Evolutionary conservation across 1,284 basidiomycete species (phyloP).

Genomic region (Coniophora puteana): DNA sequence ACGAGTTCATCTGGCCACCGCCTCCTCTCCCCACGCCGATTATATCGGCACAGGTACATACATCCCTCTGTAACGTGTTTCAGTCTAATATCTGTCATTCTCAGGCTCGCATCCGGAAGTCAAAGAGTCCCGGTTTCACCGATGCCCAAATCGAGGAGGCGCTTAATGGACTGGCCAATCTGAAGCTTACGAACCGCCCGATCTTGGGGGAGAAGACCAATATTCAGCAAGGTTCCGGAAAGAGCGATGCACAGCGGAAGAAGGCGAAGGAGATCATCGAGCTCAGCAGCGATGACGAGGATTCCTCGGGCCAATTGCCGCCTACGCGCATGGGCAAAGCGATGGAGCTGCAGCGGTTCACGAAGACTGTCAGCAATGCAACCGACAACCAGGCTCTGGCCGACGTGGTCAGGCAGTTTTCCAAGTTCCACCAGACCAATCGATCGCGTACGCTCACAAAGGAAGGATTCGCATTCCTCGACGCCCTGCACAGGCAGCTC

Average conservation of each 20-base stretch:
- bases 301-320: constrained; percentile 15
- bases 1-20: constrained; percentile 70
- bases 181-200: constrained; percentile 48
- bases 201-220: constrained; percentile 50
- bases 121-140: constrained; percentile 25
- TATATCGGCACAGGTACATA: constrained; percentile 16
- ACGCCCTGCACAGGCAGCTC: constrained; percentile 63
- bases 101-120: constrained; percentile 23
- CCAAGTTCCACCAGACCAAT: constrained; percentile 52
- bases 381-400: constrained; percentile 52
- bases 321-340: constrained; percentile 47
- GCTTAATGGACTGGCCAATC: constrained; percentile 52
- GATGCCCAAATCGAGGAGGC: constrained; percentile 47
- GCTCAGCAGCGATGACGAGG: constrained; percentile 45
- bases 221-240: constrained; percentile 13
- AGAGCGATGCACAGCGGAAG: constrained; percentile 30
- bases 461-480: constrained; percentile 67
- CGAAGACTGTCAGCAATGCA: constrained; percentile 38
- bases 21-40: constrained; percentile 27
- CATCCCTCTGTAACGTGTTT: constrained; percentile 1
- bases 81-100: constrained; percentile 13
- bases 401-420: constrained; percentile 52
- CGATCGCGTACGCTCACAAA: constrained; percentile 65
- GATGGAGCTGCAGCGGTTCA: constrained; percentile 44
- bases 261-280: constrained; percentile 37